phyloP scores from a whole-genome alignment of 169 alveolate species.

The Cryptosporidium parvum region DNA sequence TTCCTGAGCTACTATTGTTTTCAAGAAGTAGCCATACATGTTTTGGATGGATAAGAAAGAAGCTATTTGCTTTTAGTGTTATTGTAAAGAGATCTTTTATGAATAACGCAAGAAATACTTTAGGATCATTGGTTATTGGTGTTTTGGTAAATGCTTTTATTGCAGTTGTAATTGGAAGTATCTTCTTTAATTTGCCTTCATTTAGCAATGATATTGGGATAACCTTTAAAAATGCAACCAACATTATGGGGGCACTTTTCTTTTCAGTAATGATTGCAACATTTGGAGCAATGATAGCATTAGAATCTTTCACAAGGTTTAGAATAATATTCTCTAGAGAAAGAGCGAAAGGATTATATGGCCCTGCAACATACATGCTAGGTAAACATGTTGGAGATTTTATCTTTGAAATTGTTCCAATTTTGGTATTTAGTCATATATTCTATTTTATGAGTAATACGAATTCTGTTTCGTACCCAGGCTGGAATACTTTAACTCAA shows the following conservation, averaged over 20 bases:
- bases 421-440: conserved; percentile 19
- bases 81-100: conserved; percentile 26
- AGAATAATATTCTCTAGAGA: conserved; percentile 46
- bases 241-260: conserved; percentile 49
- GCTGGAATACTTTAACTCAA: conserved; percentile 24
- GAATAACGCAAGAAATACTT: conserved; percentile 22
- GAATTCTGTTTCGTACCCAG: conserved; percentile 4
- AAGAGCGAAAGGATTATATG: conserved; percentile 56
- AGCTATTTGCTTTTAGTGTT: background rate
- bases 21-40: background rate
- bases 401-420: conserved; percentile 36
- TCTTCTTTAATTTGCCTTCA: conserved; percentile 33
- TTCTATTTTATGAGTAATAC: conserved; percentile 50
- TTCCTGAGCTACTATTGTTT: conserved; percentile 23
- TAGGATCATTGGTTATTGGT: conserved; percentile 22
- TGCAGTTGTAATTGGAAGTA: conserved; percentile 47
- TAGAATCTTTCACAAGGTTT: conserved; percentile 33
- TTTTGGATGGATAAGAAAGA: conserved; percentile 3
- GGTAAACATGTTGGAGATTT: conserved; percentile 57
- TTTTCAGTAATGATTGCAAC: conserved; percentile 30
- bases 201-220: background rate
- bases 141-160: conserved; percentile 10
- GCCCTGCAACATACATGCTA: conserved; percentile 14
- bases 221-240: background rate
- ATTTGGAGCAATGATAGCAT: conserved; percentile 16